A percentile compares a stretch with the other conserved stretches of the same genome.
phyloP scores from a whole-genome alignment of 306 rosid species.

The Fragaria iinumae region DNA sequence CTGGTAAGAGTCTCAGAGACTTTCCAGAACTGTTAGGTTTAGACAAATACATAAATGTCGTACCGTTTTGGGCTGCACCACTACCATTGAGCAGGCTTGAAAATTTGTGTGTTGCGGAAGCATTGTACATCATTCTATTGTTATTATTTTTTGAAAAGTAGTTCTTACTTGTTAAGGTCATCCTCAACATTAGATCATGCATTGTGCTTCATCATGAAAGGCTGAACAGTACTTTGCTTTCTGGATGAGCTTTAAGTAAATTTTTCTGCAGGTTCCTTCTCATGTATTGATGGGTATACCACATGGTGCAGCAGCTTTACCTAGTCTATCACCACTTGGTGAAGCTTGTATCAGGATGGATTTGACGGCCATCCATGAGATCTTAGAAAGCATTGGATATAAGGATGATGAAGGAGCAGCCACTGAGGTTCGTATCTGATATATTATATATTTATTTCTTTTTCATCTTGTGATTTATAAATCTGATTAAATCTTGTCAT shows the following conservation, averaged over 20 bases:
- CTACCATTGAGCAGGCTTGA: background rate
- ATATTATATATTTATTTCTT: background rate
- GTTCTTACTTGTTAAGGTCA: constrained; percentile 3
- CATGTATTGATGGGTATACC: constrained; percentile 84
- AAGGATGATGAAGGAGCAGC: constrained; percentile 96
- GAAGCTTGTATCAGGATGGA: constrained; percentile 85
- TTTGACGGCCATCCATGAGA: constrained; percentile 83
- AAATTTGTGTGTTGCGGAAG: no score
- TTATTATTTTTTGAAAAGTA: background rate
- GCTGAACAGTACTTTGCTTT: constrained; percentile 21
- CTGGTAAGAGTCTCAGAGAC: background rate
- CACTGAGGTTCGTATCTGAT: constrained; percentile 68
- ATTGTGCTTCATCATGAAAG: constrained; percentile 19
- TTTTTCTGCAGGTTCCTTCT: constrained; percentile 75
- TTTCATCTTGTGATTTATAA: background rate
- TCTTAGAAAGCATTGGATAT: constrained; percentile 79
- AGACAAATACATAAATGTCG: background rate
- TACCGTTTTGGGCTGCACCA: background rate
- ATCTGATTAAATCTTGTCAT: background rate
- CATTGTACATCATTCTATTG: background rate
- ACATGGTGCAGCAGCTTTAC: constrained; percentile 50
- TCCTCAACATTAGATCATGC: constrained; percentile 14
- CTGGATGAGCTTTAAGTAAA: constrained; percentile 27
- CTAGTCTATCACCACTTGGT: constrained; percentile 66
- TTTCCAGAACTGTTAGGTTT: background rate